phyloP scores from a whole-genome alignment of 768 basidiomycete species.

The Podaxis sp. region DNA sequence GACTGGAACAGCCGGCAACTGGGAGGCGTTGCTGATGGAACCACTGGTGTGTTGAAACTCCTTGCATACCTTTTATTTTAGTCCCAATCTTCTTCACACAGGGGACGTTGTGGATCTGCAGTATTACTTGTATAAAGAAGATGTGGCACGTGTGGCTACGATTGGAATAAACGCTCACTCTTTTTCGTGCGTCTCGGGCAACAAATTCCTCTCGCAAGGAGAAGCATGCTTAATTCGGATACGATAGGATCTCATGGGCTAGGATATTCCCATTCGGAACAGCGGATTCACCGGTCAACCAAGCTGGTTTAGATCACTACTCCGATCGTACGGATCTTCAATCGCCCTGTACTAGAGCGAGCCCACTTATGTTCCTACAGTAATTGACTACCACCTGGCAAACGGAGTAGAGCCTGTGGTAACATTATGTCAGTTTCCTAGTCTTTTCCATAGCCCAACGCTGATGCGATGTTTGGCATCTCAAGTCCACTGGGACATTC shows the following conservation, averaged over 20 bases:
- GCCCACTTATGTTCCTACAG: conserved; percentile 16
- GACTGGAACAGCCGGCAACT: conserved; percentile 46
- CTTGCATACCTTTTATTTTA: background rate
- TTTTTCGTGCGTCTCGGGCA: conserved; percentile 34
- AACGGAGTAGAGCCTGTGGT: conserved; percentile 41
- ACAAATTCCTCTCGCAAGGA: background rate
- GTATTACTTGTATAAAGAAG: conserved; percentile 51
- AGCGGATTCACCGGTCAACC: conserved; percentile 44
- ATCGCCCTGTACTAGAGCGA: background rate
- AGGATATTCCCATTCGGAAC: conserved; percentile 47
- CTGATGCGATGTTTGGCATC: background rate
- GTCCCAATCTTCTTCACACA: conserved; percentile 11
- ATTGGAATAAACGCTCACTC: conserved; percentile 50
- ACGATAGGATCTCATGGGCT: conserved; percentile 45
- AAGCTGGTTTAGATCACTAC: conserved; percentile 41
- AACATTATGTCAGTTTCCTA: conserved; percentile 38
- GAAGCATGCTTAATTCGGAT: background rate
- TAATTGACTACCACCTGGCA: conserved; percentile 40
- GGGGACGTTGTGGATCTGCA: conserved; percentile 45
- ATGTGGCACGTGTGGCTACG: conserved; percentile 43
- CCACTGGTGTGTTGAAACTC: conserved; percentile 29
- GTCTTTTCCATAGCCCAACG: background rate
- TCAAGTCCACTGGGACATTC: conserved; percentile 47
- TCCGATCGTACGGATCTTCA: conserved; percentile 30
- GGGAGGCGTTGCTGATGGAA: conserved; percentile 35